Conservation (phyloP, 805 yeast species). For the Barnettozyma wickerhamii region DNA sequence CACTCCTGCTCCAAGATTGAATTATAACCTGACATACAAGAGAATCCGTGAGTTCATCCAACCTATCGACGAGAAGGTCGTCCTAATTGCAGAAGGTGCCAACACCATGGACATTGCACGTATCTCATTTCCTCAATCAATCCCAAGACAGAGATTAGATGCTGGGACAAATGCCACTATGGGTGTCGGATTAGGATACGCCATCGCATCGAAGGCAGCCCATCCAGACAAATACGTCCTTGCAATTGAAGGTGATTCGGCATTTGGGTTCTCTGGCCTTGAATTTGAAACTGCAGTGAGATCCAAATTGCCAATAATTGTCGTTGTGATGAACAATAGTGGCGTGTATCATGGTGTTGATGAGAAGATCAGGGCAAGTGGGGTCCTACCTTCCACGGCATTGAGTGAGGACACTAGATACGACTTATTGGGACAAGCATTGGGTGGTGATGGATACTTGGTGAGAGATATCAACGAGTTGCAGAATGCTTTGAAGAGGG, state of each 20-base stretch:
- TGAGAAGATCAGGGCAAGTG: conserved; percentile 25
- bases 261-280: conserved; percentile 70
- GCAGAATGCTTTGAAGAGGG: conserved; percentile 28
- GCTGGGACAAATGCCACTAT: conserved; percentile 77
- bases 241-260: conserved; percentile 72
- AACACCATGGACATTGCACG: conserved; percentile 73
- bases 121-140: conserved; percentile 48
- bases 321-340: conserved; percentile 67
- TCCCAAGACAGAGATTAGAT: conserved; percentile 54
- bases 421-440: conserved; percentile 47
- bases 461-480: conserved; percentile 42
- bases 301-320: conserved; percentile 45
- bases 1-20: conserved; percentile 24
- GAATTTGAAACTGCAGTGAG: conserved; percentile 70
- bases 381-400: conserved; percentile 52
- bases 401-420: conserved; percentile 52
- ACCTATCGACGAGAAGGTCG: conserved; percentile 27
- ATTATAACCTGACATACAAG: conserved; percentile 52
- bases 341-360: conserved; percentile 68
- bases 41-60: conserved; percentile 38
- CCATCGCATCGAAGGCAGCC: conserved; percentile 54
- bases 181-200: conserved; percentile 73
- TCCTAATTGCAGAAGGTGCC: conserved; percentile 67
- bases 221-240: conserved; percentile 42
- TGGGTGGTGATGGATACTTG: conserved; percentile 53